Evolutionary conservation across 306 rosid genomes (phyloP), one percentile per base, ranked within the genome.

Genomic region (Quillaja saponaria): DNA sequence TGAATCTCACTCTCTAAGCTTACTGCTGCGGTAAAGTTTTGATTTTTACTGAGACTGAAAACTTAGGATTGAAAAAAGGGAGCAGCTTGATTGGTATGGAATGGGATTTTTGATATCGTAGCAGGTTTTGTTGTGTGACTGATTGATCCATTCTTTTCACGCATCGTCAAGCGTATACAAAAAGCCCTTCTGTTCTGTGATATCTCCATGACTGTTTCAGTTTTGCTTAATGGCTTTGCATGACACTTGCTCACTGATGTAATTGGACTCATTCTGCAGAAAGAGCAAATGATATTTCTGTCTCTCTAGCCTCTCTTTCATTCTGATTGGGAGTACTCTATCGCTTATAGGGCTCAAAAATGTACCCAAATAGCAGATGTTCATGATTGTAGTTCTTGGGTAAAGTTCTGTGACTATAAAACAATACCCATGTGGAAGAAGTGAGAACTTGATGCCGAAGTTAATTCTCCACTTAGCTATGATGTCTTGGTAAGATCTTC

Each of bases 361-460:
- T 40, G 42, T 39, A 3, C 44, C 48, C 15, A 21, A 25, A 50
- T 28, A 15, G 0, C 25, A 48, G 10, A 7, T 48, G 52, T n/a
- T n/a, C n/a, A n/a, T n/a, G n/a, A n/a, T n/a, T n/a, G n/a, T n/a
- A n/a, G n/a, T n/a, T n/a, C n/a, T n/a, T n/a, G n/a, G n/a, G n/a
- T n/a, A n/a, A n/a, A n/a, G n/a, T n/a, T n/a, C n/a, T n/a, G n/a
- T 13, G 2, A 41, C 25, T 11, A 18, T 17, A 17, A 20, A 38
- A 40, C 35, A 13, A 41, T 64, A 21, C 13, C 35, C 18, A 34
- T 31, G 28, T 58, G n/a, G n/a, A n/a, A n/a, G n/a, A n/a, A n/a
- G n/a, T 11, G 63, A 57, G 65, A 71, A 71, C 61, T 40, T 45
- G 71, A 68, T 65, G 67, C 55, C 46, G 16, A 20, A 61, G 16